A percentile compares a stretch with the other conserved stretches of the same genome.
These are phyloP conservation scores for Komagataea norvegica DNA, from an alignment of 1,139 yeast genomes.

Conservation along the genomic window DNA sequence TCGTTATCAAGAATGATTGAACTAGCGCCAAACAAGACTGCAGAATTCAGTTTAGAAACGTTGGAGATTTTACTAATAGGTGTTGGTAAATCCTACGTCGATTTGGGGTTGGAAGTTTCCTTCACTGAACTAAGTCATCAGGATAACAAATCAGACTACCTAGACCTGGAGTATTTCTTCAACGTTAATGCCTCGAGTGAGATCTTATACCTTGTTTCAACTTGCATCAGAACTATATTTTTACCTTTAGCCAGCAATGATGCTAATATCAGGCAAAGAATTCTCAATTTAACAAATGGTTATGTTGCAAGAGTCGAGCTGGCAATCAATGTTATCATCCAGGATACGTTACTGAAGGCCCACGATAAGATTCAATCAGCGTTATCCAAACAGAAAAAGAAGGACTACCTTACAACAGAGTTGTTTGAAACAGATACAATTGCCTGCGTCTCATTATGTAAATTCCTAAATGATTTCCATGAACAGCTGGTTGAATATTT, in stretches of 20 bases:
- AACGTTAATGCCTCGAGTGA: conserved; percentile 56
- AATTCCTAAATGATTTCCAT: conserved; percentile 45
- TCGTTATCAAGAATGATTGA: conserved; percentile 76
- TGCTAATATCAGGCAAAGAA: conserved; percentile 56
- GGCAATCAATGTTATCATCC: conserved; percentile 61
- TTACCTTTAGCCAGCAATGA: conserved; percentile 66
- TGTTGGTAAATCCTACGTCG: conserved; percentile 70
- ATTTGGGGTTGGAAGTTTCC: conserved; percentile 69
- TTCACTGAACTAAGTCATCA: conserved; percentile 39
- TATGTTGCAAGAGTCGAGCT: conserved; percentile 66
- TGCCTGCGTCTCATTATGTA: conserved; percentile 61
- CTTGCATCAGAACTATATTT: conserved; percentile 65
- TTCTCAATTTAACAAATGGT: conserved; percentile 61
- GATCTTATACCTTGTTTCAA: conserved; percentile 62
- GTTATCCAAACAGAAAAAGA: conserved; percentile 58
- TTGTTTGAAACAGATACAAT: conserved; percentile 58
- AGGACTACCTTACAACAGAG: conserved; percentile 52
- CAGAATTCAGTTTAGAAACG: conserved; percentile 57
- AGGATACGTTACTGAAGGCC: conserved; percentile 50
- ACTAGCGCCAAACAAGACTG: conserved; percentile 60
- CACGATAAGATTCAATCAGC: conserved; percentile 44
- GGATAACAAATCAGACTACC: conserved; percentile 30
- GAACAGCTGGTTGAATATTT: conserved; percentile 36
- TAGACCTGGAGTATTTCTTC: conserved; percentile 44
- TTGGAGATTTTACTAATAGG: conserved; percentile 65